These are phyloP conservation scores for Saitozyma podzolica DNA, from an alignment of 768 basidiomycete species.

Conservation along the genomic window DNA sequence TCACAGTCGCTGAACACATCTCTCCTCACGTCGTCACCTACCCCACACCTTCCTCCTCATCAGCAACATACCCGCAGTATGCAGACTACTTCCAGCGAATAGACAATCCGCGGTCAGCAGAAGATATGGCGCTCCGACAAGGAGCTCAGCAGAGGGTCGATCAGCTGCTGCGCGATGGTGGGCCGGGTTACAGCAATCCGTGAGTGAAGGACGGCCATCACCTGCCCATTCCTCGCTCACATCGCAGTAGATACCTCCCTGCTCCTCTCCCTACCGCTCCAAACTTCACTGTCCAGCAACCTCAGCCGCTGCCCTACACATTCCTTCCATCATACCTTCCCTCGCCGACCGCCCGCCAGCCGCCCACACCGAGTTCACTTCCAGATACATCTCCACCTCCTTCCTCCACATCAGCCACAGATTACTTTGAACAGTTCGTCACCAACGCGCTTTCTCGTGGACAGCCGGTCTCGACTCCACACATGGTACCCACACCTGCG, in stretches of 20 bases:
- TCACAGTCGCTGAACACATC: constrained; percentile 36
- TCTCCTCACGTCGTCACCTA: constrained; percentile 37
- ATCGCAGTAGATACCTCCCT: too few species aligned
- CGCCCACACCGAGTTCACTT: constrained; percentile 12
- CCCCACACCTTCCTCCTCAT: constrained; percentile 21
- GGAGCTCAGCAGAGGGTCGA: constrained; percentile 23
- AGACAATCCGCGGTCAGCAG: constrained; percentile 28
- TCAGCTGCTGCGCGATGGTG: constrained; percentile 12
- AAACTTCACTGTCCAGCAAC: neutral
- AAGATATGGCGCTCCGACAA: constrained; percentile 36
- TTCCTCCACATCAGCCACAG: constrained; percentile 1
- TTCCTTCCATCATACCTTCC: constrained; percentile 18
- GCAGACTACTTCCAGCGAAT: constrained; percentile 22
- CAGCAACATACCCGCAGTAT: constrained; percentile 39
- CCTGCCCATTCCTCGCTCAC: neutral
- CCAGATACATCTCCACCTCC: constrained; percentile 11
- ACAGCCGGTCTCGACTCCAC: too few species aligned
- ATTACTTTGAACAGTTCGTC: constrained; percentile 33
- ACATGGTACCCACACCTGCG: too few species aligned
- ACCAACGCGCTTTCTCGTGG: constrained; percentile 4
- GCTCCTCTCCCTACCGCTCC: neutral
- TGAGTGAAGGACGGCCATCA: constrained; percentile 4
- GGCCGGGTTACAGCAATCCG: constrained; percentile 16
- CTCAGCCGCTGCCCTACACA: constrained; percentile 12
- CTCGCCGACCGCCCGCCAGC: constrained; percentile 9